Evolutionary conservation across 2,329 filamentous ascomycete genomes (phyloP).

Genomic region (Exophiala calicioides): DNA sequence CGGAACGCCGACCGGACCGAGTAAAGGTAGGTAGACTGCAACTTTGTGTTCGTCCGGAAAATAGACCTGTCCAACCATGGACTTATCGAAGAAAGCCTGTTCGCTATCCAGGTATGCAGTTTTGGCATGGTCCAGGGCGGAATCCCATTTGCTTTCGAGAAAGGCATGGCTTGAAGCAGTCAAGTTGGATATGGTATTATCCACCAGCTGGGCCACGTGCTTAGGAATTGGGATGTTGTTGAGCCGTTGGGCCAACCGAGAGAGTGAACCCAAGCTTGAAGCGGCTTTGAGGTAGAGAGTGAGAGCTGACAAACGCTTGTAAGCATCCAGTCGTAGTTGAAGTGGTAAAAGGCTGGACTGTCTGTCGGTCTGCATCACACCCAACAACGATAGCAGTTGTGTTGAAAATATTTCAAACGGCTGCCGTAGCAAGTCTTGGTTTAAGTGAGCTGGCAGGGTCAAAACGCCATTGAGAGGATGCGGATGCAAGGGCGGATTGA

Average conservation of each 20-base stretch:
- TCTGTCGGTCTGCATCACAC: slow-evolving; percentile 59
- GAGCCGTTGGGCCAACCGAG: slow-evolving; percentile 78
- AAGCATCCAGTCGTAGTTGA: slow-evolving; percentile 78
- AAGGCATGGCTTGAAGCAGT: slow-evolving; percentile 68
- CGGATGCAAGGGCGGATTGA: slow-evolving; percentile 55
- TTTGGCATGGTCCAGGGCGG: slow-evolving; percentile 75
- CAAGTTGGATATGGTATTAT: slow-evolving; percentile 75
- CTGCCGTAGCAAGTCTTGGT: slow-evolving; percentile 67
- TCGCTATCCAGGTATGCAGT: slow-evolving; percentile 88
- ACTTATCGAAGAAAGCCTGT: slow-evolving; percentile 95
- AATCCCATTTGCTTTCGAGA: slow-evolving; percentile 59
- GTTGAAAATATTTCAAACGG: slow-evolving; percentile 88
- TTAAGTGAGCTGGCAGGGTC: slow-evolving; percentile 51
- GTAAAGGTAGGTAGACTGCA: slow-evolving; percentile 86
- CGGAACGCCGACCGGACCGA: slow-evolving; percentile 89
- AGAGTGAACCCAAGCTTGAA: slow-evolving; percentile 89
- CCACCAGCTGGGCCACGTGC: slow-evolving; percentile 81
- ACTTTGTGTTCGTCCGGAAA: slow-evolving; percentile 99
- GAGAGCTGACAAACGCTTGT: slow-evolving; percentile 81
- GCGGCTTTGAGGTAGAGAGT: slow-evolving; percentile 86
- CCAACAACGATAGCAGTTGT: slow-evolving; percentile 84
- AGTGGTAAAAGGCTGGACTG: slow-evolving; percentile 57
- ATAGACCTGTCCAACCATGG: slow-evolving; percentile 97
- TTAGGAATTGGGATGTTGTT: slow-evolving; percentile 88
- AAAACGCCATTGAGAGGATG: slow-evolving; percentile 17